Conservation (phyloP, 345 rosid genomes). For the Populus ilicifolia region DNA sequence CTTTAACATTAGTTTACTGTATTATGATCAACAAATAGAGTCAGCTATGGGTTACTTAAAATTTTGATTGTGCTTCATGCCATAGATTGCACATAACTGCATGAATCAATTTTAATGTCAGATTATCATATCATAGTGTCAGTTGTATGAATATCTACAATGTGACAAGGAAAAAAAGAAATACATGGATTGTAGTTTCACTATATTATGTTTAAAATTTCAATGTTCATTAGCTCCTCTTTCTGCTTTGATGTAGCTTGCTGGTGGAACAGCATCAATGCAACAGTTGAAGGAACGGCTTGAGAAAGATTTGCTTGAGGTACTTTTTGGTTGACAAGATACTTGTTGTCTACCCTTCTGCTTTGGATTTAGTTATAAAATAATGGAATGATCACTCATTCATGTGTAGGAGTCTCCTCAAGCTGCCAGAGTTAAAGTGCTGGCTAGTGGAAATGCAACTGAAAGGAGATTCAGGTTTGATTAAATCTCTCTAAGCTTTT, state of each 20-base stretch:
- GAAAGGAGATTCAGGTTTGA: conserved; percentile 91
- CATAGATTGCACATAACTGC: too few relatives aligned
- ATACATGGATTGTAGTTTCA: neutral
- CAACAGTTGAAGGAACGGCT: conserved; percentile 98
- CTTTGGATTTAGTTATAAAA: neutral
- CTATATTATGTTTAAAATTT: neutral
- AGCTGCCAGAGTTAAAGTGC: conserved; percentile 92
- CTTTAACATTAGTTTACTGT: neutral
- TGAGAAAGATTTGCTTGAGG: conserved; percentile 96
- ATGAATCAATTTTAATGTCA: neutral
- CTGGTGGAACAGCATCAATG: conserved; percentile 99
- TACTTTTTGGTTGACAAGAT: conserved; percentile 16
- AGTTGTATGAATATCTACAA: neutral
- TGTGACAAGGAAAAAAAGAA: neutral
- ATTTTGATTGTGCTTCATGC: too few relatives aligned
- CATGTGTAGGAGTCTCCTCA: conserved; percentile 90
- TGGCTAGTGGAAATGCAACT: conserved; percentile 92
- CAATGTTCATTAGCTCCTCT: neutral
- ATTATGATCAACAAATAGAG: neutral
- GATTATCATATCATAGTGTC: neutral
- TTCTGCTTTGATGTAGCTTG: conserved; percentile 52
- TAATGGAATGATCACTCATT: conserved; percentile 16
- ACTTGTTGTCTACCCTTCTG: neutral
- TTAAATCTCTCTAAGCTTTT: neutral
- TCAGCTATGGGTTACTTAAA: too few relatives aligned